Evolutionary conservation across 208 protist genomes (phyloP).

Genomic region (Trypanosoma scelopori): DNA sequence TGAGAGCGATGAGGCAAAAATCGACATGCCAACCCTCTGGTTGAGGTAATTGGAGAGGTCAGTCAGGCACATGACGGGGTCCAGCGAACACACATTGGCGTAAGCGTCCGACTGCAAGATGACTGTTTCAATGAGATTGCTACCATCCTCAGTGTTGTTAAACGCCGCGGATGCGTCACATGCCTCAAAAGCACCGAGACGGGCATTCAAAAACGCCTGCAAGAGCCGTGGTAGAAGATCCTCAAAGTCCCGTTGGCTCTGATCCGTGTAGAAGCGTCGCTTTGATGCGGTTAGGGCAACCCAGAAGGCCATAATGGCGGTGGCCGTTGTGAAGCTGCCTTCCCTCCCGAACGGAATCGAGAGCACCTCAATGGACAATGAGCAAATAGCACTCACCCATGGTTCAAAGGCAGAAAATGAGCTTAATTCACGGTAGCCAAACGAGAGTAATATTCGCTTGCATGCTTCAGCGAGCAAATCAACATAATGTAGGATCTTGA

Average conservation of each 20-base stretch:
- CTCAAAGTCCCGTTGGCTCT: conserved; percentile 47
- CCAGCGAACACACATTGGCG: conserved; percentile 48
- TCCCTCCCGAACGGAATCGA: conserved; percentile 67
- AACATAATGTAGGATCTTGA: conserved; percentile 70
- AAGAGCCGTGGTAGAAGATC: conserved; percentile 42
- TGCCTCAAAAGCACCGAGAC: conserved; percentile 30
- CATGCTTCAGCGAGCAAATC: conserved; percentile 55
- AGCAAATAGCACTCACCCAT: conserved; percentile 43
- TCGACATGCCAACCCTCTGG: conserved; percentile 41
- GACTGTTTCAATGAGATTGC: conserved; percentile 51
- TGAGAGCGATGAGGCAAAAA: conserved; percentile 58
- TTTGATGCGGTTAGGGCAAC: conserved; percentile 54
- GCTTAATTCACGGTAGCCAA: conserved; percentile 78
- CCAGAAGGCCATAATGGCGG: conserved; percentile 73
- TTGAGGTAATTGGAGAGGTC: conserved; percentile 54
- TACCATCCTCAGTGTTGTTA: conserved; percentile 37
- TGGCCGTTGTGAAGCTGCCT: conserved; percentile 68
- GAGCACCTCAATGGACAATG: conserved; percentile 63
- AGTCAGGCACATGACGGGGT: conserved; percentile 42
- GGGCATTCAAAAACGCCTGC: conserved; percentile 51
- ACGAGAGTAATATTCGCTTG: conserved; percentile 54
- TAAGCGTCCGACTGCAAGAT: conserved; percentile 54
- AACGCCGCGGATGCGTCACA: neutral
- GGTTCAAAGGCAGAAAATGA: conserved; percentile 38
- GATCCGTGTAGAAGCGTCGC: conserved; percentile 38